Base-by-base conservation (phyloP, 495 filamentous ascomycete genomes). In the Chaetomidium leptoderma region DNA sequence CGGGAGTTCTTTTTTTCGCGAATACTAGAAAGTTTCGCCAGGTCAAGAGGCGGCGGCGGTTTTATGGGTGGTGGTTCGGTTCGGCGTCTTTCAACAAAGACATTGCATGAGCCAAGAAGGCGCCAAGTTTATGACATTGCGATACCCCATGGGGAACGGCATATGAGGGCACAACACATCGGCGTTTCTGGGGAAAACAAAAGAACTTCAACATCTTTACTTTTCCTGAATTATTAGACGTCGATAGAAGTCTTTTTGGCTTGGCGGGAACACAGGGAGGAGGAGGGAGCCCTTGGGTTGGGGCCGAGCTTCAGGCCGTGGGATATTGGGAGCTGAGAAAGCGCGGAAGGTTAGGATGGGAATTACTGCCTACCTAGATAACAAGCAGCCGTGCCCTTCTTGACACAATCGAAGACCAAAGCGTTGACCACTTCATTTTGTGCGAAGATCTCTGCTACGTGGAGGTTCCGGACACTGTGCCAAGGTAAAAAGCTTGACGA, bases 171-270 rank as follows among this genome's bases (percentile, higher is more conserved):
- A 64, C 46, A 60, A 64, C 59, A 58, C 64, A 70, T 63, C 65
- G 71, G 71, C 70, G 71, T 74, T 72, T 64, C n/a, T 58, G 66
- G 66, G 71, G 64, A 72, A 70, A 71, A 66, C 61, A 70, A 74
- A 74, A 74, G 71, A 74, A 71, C 57, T 74, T 74, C 71, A 74
- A 74, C 71, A 70, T 74, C 71, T 74, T 74, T 74, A 65, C 54
- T 65, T 70, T 72, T 69, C 68, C 67, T 68, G 55, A 58, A 59
- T 61, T 58, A 58, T 61, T 68, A 67, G 66, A 67, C 64, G 68
- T 55, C 62, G 66, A 62, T 60, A 29, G 57, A 62, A 51, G 56
- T 66, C 63, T 66, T 63, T 68, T 66, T 71, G 66, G 68, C 68
- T 67, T 62, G 68, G 64, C 55, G 27, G 33, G 53, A 59, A 59